A percentile compares a stretch with the other conserved stretches of the same genome.
These are phyloP conservation scores for Aquilaria malaccensis DNA, from an alignment of 345 rosid genomes.

Conservation along the genomic window DNA sequence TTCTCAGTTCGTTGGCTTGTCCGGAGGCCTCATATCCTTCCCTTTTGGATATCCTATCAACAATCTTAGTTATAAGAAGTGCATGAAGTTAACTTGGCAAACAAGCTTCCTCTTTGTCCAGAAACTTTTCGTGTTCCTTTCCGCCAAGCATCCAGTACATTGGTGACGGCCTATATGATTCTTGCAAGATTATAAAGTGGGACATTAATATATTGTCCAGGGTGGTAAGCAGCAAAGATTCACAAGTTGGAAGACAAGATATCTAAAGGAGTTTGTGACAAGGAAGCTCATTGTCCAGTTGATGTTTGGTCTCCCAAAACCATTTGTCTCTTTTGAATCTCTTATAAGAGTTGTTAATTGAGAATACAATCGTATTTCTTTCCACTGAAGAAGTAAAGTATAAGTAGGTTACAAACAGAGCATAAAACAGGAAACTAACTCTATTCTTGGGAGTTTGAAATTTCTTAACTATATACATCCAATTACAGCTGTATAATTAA, in stretches of 20 bases:
- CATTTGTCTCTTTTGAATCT: too few relatives aligned
- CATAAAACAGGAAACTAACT: too few relatives aligned
- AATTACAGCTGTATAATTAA: too few relatives aligned
- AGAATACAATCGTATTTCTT: too few relatives aligned
- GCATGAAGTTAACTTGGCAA: conserved; percentile 23
- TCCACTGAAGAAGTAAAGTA: too few relatives aligned
- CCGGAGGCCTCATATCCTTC: conserved; percentile 18
- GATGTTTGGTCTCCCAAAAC: conserved; percentile 4
- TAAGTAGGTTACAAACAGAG: too few relatives aligned
- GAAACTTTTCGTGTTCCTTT: not conserved
- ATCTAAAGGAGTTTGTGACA: conserved; percentile 19
- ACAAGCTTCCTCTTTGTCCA: not conserved
- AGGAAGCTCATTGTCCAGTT: conserved; percentile 15
- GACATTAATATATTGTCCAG: not conserved
- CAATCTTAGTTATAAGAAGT: conserved; percentile 18
- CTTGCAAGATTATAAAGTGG: not conserved
- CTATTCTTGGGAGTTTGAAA: too few relatives aligned
- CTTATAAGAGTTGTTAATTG: too few relatives aligned
- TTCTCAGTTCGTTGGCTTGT: not conserved
- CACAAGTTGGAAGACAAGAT: conserved; percentile 20
- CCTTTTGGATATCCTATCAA: conserved; percentile 29
- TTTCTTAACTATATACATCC: too few relatives aligned
- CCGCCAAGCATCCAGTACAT: too few relatives aligned
- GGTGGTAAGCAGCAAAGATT: conserved; percentile 7
- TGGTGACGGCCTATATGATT: not conserved